Conservation (phyloP, 345 rosid genomes). For the Camelina neglecta region DNA sequence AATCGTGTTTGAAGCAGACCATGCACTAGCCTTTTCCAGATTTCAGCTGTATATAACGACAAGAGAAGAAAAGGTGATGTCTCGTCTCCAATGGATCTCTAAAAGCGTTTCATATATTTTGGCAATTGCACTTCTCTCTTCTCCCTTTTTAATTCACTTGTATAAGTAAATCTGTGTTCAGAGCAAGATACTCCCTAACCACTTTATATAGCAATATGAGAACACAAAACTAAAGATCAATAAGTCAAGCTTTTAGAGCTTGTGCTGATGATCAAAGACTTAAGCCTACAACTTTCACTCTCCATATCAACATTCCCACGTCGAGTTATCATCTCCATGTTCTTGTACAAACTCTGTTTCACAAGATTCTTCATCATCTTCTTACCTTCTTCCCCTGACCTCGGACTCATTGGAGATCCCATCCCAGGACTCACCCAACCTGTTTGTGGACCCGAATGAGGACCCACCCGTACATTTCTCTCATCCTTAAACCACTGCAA, state of each 20-base stretch:
- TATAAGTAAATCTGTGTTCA: neutral
- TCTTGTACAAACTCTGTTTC: conserved; percentile 82
- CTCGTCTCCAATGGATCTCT: neutral
- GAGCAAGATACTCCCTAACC: conserved; percentile 32
- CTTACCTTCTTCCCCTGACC: conserved; percentile 67
- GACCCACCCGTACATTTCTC: conserved; percentile 80
- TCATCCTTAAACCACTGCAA: conserved; percentile 95
- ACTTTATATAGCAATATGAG: conserved; percentile 19
- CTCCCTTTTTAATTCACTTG: neutral
- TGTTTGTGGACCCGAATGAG: conserved; percentile 92
- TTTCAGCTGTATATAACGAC: too few relatives aligned
- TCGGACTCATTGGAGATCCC: conserved; percentile 62
- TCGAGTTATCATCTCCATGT: conserved; percentile 81
- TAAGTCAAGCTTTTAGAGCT: conserved; percentile 95
- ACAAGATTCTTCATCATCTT: conserved; percentile 81
- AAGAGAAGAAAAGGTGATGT: too few relatives aligned
- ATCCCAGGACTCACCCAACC: conserved; percentile 47
- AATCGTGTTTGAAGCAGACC: too few relatives aligned
- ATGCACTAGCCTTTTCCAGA: too few relatives aligned
- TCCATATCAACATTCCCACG: conserved; percentile 58
- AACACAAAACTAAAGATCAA: conserved; percentile 33
- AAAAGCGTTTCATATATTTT: neutral
- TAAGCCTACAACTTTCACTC: conserved; percentile 54
- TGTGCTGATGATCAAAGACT: conserved; percentile 73
- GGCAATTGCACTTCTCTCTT: neutral